Conservation (phyloP, 257 asterid species). For the Solanum habrochaites region DNA sequence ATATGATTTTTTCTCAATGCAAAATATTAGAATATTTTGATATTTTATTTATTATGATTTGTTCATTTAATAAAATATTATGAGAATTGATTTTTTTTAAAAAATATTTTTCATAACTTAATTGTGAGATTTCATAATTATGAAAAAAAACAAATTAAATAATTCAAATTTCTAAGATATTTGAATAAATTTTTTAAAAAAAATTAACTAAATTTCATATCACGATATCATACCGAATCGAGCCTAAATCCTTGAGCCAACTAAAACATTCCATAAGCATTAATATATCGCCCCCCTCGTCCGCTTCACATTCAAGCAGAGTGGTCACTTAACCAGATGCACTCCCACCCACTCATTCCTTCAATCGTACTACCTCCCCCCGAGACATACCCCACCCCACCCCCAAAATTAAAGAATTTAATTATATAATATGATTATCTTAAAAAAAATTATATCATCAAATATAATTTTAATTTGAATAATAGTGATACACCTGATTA, state of each 20-base stretch:
- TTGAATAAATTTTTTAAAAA: too few species aligned
- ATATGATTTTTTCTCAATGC: not conserved
- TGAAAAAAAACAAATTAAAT: not conserved
- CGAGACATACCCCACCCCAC: not conserved
- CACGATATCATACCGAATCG: not conserved
- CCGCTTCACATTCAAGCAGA: conserved; percentile 37
- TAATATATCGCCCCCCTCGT: conserved; percentile 61
- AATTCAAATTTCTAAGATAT: not conserved
- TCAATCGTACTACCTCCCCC: conserved; percentile 13
- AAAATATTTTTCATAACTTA: not conserved
- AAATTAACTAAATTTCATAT: too few species aligned
- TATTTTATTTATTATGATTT: not conserved
- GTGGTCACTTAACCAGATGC: conserved; percentile 9
- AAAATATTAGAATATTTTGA: not conserved
- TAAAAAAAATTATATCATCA: not conserved
- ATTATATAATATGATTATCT: not conserved
- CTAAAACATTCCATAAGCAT: conserved; percentile 32
- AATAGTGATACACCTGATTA: not conserved
- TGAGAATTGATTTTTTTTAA: not conserved
- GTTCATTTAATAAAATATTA: not conserved
- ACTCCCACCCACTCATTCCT: conserved; percentile 46
- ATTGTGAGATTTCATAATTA: not conserved
- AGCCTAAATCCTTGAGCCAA: not conserved
- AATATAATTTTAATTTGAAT: not conserved
- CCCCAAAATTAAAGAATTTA: not conserved